phyloP scores from a whole-genome alignment of 148 eudicot genomes.

The Camellia granthamiana region DNA sequence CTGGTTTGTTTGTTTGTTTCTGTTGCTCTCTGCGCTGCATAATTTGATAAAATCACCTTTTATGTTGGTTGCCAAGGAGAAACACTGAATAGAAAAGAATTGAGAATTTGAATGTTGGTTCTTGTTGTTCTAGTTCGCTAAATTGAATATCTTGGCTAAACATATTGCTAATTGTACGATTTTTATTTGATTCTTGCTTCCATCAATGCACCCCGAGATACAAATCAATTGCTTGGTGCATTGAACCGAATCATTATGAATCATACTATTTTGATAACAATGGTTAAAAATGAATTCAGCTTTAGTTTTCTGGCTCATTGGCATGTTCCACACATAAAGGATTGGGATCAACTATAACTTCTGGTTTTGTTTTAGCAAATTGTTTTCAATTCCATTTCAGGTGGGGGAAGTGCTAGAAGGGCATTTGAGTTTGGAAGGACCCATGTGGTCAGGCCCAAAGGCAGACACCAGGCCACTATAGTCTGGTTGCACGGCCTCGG shows the following conservation, averaged over 20 bases:
- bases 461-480: conserved; percentile 88
- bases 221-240: too few relatives aligned
- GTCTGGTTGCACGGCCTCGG: conserved; percentile 99
- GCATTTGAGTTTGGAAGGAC: conserved; percentile 80
- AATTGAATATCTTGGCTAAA: conserved; percentile 2
- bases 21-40: neutral
- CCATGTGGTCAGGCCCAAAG: conserved; percentile 86
- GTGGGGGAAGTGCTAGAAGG: conserved; percentile 60
- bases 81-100: neutral
- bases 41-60: neutral
- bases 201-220: too few relatives aligned
- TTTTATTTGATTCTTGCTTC: too few relatives aligned
- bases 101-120: too few relatives aligned
- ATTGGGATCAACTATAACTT: neutral
- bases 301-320: neutral
- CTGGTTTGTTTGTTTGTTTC: conserved; percentile 52
- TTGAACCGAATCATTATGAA: too few relatives aligned
- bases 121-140: neutral
- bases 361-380: conserved; percentile 10
- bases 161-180: too few relatives aligned
- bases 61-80: conserved; percentile 8
- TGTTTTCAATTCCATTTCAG: conserved; percentile 34
- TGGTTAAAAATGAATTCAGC: neutral
- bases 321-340: neutral
- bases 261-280: too few relatives aligned